Conservation (phyloP, 169 alveolate genomes). For the Cyclospora cayetanensis region DNA sequence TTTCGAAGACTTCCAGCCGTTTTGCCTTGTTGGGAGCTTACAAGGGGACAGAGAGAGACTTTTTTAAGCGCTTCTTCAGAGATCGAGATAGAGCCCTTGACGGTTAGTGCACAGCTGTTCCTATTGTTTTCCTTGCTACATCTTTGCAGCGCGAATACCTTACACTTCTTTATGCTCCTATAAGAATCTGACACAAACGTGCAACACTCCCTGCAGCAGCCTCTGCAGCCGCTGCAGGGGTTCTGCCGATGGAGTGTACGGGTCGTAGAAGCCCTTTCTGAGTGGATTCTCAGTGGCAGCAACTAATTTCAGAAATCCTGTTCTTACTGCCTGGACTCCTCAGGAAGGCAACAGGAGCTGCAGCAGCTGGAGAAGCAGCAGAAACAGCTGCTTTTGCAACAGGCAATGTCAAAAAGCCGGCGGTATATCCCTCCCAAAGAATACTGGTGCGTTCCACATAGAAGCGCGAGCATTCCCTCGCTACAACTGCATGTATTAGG, state of each 20-base stretch:
- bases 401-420: neutral
- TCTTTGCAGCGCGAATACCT: neutral
- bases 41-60: neutral
- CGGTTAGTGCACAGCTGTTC: neutral
- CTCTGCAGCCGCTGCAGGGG: neutral
- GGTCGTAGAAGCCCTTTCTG: neutral
- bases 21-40: neutral
- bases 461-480: neutral
- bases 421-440: constrained; percentile 45
- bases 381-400: neutral
- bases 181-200: neutral
- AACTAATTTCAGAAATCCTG: neutral
- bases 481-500: neutral
- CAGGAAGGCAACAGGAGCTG: constrained; percentile 21
- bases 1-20: neutral
- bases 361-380: neutral
- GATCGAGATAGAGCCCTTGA: constrained; percentile 37
- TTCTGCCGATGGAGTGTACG: neutral
- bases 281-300: neutral
- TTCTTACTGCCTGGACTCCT: neutral
- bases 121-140: neutral
- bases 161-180: neutral
- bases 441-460: neutral
- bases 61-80: constrained; percentile 19
- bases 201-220: neutral